Evolutionary conservation across 306 rosid species (phyloP), one percentile per base, ranked within the genome.

Genomic region (Vigna angularis): DNA sequence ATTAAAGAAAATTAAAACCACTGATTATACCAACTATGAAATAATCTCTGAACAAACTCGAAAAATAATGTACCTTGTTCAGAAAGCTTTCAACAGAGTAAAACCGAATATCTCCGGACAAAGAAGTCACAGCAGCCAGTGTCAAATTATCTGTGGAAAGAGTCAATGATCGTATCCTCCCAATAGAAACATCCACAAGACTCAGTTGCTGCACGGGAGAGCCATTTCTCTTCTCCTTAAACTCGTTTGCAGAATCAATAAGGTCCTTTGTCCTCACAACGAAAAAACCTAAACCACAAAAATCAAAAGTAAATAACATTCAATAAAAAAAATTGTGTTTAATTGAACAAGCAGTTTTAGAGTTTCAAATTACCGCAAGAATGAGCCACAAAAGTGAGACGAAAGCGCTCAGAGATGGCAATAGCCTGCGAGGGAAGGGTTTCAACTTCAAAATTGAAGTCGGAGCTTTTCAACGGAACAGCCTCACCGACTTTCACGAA

Each of bases 401-500:
- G 88, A 53, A 76, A 89, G 70, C 74, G 85, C 71, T 90, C 84
- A 18, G 98, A 95, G 72, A 95, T 75, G n/a, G 93, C 85, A 62
- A 95, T 92, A 34, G 98, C 93, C 53, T 82, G 90, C 66, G 88
- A 83, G 7, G 96, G 96, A 69, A 81, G 90, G 58, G 24, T 34
- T 69, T 82, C 78, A 16, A 51, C 69, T 49, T 86, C 90, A 81
- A 84, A 92, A 63, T 20, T 50, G 57, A 83, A 87, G 32, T 85
- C 89, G 3, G 53, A 16, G 71, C 66, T 50, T 50, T 79, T 84
- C 69, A 92, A 44, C 4, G 97, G 97, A 47, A 92, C 74, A 15
- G 94, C 56, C 32, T 89, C 92, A 24, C 98, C 95, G 24, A 94
- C 85, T 81, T 80, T 86, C 16, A 73, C 76, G 79, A 94, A 94